A percentile compares a stretch with the other conserved stretches of the same genome.
phyloP scores from a whole-genome alignment of 208 protist species.

The Leishmania braziliensis region DNA sequence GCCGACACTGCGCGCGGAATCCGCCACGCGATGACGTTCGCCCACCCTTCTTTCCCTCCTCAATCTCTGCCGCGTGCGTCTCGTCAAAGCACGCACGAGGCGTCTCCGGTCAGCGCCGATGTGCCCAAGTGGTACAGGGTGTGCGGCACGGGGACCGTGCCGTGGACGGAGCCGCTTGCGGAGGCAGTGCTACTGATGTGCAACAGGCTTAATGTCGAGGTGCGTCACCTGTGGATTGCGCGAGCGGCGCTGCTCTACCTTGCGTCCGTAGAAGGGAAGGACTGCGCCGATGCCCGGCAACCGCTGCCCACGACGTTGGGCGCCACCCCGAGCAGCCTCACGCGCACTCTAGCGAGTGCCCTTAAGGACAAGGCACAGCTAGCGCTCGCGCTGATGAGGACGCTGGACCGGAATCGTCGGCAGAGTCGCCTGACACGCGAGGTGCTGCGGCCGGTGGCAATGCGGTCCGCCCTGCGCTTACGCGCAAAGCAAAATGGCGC shows the following conservation, averaged over 20 bases:
- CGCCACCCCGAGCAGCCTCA: not conserved
- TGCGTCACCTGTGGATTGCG: not conserved
- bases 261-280: not conserved
- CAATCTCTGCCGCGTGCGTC: not conserved
- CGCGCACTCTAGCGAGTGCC: not conserved
- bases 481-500: not conserved
- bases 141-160: conserved; percentile 12
- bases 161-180: conserved; percentile 25
- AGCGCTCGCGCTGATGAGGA: conserved; percentile 7
- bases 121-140: not conserved
- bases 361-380: conserved; percentile 18
- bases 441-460: not conserved
- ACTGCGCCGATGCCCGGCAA: not conserved
- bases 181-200: conserved; percentile 16
- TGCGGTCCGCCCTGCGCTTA: not conserved
- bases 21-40: not conserved
- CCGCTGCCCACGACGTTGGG: not conserved
- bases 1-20: not conserved
- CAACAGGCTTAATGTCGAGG: not conserved
- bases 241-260: conserved; percentile 17
- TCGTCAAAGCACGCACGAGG: not conserved
- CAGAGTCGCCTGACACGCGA: conserved; percentile 5
- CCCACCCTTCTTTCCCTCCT: not conserved
- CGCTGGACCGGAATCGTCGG: not conserved
- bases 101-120: not conserved